phyloP scores from a whole-genome alignment of 2,329 filamentous ascomycete species.

The Neonectria coccinea region DNA sequence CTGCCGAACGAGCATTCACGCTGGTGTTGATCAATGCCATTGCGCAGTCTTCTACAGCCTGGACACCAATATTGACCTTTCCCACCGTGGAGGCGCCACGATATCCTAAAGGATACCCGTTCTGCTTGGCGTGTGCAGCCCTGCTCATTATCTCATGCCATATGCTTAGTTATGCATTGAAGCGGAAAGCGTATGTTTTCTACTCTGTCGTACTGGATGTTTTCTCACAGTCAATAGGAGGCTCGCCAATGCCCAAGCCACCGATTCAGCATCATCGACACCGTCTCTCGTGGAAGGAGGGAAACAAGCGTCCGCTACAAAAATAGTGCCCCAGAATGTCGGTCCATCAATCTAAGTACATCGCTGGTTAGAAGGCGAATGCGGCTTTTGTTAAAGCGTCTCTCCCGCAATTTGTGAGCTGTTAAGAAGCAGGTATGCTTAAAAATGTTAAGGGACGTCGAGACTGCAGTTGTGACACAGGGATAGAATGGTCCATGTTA shows the following conservation, averaged over 20 bases:
- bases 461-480: too few relatives aligned
- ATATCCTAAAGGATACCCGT: slow-evolving; percentile 57
- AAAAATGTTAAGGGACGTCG: too few relatives aligned
- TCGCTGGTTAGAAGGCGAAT: neutral
- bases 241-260: slow-evolving; percentile 1
- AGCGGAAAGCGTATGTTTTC: slow-evolving; percentile 38
- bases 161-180: slow-evolving; percentile 38
- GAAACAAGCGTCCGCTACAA: slow-evolving; percentile 4
- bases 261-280: slow-evolving; percentile 5
- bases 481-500: too few relatives aligned
- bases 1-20: slow-evolving; percentile 60
- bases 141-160: slow-evolving; percentile 44
- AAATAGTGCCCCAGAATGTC: neutral
- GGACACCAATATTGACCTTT: slow-evolving; percentile 66
- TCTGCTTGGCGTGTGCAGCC: slow-evolving; percentile 51
- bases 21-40: slow-evolving; percentile 64
- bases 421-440: too few relatives aligned
- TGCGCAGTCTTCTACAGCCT: slow-evolving; percentile 66
- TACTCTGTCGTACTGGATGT: rapidly evolving
- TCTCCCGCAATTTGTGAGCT: too few relatives aligned
- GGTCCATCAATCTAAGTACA: neutral
- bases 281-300: slow-evolving; percentile 17
- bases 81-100: slow-evolving; percentile 57
- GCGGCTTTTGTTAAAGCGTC: neutral
- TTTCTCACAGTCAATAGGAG: slow-evolving; percentile 6